Conservation (phyloP, 106 monocot species). For the Chionographis japonica region DNA sequence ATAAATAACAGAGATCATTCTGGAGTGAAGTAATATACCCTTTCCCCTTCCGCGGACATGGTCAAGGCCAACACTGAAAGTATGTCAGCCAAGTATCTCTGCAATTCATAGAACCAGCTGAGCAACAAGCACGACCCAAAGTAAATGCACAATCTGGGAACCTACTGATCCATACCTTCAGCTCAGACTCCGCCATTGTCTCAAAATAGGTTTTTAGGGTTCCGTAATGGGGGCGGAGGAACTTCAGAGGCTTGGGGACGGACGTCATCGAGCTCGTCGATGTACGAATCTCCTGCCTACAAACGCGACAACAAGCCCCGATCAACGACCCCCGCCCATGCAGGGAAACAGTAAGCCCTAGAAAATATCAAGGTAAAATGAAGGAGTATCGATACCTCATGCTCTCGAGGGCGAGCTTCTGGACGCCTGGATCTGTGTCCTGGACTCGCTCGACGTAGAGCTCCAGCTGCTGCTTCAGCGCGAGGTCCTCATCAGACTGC, state of each 20-base stretch:
- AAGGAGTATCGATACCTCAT: slow-evolving; percentile 59
- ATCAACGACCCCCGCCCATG: too few species aligned
- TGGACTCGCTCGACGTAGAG: slow-evolving; percentile 87
- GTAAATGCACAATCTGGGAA: background rate
- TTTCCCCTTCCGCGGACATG: slow-evolving; percentile 92
- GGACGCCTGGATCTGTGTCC: slow-evolving; percentile 80
- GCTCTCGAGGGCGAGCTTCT: slow-evolving; percentile 93
- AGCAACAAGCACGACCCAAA: background rate
- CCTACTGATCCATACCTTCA: slow-evolving; percentile 48
- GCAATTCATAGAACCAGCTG: slow-evolving; percentile 14
- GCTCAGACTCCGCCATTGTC: slow-evolving; percentile 63
- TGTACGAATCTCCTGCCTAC: slow-evolving; percentile 90
- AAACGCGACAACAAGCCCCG: background rate
- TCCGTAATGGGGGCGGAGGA: slow-evolving; percentile 87
- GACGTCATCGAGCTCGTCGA: slow-evolving; percentile 98
- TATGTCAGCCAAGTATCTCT: slow-evolving; percentile 94
- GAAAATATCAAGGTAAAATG: too few species aligned
- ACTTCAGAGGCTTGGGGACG: slow-evolving; percentile 92
- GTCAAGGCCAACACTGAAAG: slow-evolving; percentile 94
- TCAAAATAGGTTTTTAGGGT: slow-evolving; percentile 82
- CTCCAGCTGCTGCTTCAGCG: slow-evolving; percentile 86
- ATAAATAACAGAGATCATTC: too few species aligned
- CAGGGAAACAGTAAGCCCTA: too few species aligned
- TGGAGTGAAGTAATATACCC: slow-evolving; percentile 38
- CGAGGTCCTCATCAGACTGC: slow-evolving; percentile 93